Conservation (phyloP, 2,329 filamentous ascomycete species). For the Venturia oleaginea region DNA sequence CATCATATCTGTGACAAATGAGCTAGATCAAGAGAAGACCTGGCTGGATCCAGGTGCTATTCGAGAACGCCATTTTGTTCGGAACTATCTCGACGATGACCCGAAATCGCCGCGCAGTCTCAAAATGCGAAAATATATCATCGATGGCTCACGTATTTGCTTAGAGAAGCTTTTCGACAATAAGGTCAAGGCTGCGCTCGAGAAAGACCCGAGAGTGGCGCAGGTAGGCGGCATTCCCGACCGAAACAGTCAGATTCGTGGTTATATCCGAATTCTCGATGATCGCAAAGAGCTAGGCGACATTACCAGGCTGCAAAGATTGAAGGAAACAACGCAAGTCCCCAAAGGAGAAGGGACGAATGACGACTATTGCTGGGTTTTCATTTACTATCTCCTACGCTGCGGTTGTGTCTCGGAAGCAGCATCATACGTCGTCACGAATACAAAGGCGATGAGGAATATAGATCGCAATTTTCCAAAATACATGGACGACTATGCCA, state of each 20-base stretch:
- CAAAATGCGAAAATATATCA: constrained; percentile 66
- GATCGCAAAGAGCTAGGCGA: constrained; percentile 75
- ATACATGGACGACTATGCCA: constrained; percentile 78
- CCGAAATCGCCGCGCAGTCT: constrained; percentile 54
- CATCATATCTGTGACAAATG: constrained; percentile 67
- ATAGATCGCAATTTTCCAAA: constrained; percentile 84
- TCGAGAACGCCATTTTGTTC: constrained; percentile 66
- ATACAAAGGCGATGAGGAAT: constrained; percentile 72
- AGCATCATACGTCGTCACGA: constrained; percentile 72
- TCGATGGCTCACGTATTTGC: constrained; percentile 69
- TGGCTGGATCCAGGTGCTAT: constrained; percentile 54
- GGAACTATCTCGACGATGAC: constrained; percentile 68
- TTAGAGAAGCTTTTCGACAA: constrained; percentile 68
- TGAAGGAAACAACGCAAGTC: constrained; percentile 13
- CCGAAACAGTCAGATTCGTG: constrained; percentile 81
- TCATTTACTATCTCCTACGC: constrained; percentile 85
- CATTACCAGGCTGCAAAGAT: constrained; percentile 36
- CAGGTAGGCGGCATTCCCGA: constrained; percentile 84
- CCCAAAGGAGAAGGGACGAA: background rate
- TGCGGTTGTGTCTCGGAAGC: constrained; percentile 79
- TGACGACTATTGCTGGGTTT: constrained; percentile 81
- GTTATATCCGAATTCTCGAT: constrained; percentile 75
- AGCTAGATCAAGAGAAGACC: constrained; percentile 51
- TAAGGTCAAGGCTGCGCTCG: constrained; percentile 67
- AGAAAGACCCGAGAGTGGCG: constrained; percentile 78